A percentile compares a stretch with the other conserved stretches of the same genome.
phyloP scores from a whole-genome alignment of 2,329 filamentous ascomycete species.

The Botrytis galanthina region DNA sequence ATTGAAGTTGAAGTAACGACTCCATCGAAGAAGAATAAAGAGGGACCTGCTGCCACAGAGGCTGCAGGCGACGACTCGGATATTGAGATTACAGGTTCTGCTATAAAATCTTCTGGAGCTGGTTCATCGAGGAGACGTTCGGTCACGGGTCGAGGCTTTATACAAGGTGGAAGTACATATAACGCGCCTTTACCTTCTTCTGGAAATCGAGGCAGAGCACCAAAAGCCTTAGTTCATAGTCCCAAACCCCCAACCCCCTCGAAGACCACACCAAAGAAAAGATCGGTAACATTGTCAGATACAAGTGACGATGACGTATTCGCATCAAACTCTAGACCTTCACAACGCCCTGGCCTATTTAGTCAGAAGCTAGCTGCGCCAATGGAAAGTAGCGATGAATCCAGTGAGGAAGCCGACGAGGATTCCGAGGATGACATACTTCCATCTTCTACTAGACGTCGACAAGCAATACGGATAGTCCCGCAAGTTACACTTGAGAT shows the following conservation, averaged over 20 bases:
- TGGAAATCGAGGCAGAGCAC: neutral
- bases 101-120: conserved; percentile 20
- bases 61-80: conserved; percentile 18
- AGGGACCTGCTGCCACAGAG: neutral
- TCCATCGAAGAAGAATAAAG: conserved; percentile 22
- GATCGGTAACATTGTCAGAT: conserved; percentile 17
- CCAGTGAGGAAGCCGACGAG: conserved; percentile 8
- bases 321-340: conserved; percentile 4
- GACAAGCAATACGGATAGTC: neutral
- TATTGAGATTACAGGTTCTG: conserved; percentile 23
- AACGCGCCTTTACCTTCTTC: conserved; percentile 16
- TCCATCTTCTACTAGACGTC: conserved; percentile 27
- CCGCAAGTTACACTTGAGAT: conserved; percentile 7
- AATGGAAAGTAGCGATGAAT: conserved; percentile 4
- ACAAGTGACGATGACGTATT: conserved; percentile 23
- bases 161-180: conserved; percentile 18
- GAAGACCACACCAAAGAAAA: neutral
- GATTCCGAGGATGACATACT: conserved; percentile 26
- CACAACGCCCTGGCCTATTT: conserved; percentile 12
- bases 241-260: neutral
- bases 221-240: neutral
- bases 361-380: neutral
- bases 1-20: conserved; percentile 19
- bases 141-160: conserved; percentile 16
- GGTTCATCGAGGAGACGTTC: conserved; percentile 4